Evolutionary conservation across 306 rosid species (phyloP).

Genomic region (Cucurbita maxima): DNA sequence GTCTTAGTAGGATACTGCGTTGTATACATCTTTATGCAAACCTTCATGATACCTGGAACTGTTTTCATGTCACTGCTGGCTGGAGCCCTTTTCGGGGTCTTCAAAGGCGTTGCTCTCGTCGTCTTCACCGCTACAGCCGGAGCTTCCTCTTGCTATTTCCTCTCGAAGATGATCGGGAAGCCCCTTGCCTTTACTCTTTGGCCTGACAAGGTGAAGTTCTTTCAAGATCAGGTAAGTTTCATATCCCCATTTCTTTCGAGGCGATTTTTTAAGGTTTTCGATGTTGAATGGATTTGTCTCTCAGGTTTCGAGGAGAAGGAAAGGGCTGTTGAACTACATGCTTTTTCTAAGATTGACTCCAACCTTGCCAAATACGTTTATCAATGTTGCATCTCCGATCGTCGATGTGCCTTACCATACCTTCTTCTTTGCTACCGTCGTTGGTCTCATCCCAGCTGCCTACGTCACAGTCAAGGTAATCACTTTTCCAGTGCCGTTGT

Average conservation of each 20-base stretch:
- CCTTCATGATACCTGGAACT: constrained; percentile 99
- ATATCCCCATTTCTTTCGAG: neutral
- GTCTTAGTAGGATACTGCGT: constrained; percentile 88
- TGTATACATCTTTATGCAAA: constrained; percentile 96
- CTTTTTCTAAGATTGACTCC: constrained; percentile 92
- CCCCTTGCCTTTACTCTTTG: constrained; percentile 64
- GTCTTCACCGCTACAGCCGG: constrained; percentile 89
- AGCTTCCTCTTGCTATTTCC: constrained; percentile 90
- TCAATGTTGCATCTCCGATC: constrained; percentile 89
- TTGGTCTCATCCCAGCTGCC: constrained; percentile 91
- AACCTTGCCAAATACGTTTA: constrained; percentile 81
- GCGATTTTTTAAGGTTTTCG: neutral
- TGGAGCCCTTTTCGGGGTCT: constrained; percentile 85
- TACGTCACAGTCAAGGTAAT: constrained; percentile 86
- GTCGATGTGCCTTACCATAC: constrained; percentile 89
- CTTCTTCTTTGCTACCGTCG: constrained; percentile 61
- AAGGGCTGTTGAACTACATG: constrained; percentile 77
- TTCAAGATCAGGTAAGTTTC: constrained; percentile 58
- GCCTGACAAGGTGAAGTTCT: constrained; percentile 76
- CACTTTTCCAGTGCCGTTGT: neutral
- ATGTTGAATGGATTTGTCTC: neutral
- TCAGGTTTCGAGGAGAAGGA: constrained; percentile 79
- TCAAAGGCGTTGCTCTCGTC: constrained; percentile 79
- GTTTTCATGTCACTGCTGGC: constrained; percentile 98
- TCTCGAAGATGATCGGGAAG: constrained; percentile 77